phyloP scores from a whole-genome alignment of 257 asterid species.

The Solanum chmielewskii region DNA sequence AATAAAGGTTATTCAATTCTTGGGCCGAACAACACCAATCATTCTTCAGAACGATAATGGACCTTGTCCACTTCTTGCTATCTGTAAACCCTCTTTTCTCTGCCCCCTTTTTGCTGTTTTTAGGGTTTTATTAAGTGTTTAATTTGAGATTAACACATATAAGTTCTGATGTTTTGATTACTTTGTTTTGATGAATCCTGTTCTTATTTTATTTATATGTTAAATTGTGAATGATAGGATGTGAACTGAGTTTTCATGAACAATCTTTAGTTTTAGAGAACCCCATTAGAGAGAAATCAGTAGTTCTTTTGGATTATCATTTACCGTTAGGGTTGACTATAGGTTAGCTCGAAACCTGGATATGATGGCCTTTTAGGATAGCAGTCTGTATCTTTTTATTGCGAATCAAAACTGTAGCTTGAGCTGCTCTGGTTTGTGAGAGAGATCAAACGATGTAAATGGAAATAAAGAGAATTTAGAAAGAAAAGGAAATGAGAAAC shows the following conservation, averaged over 20 bases:
- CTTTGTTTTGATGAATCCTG: not conserved
- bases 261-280: not conserved
- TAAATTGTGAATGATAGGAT: not conserved
- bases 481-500: not conserved
- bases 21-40: conserved; percentile 71
- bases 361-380: not conserved
- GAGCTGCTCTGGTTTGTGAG: not conserved
- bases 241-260: not conserved
- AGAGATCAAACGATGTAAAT: not conserved
- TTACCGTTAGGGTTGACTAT: not conserved
- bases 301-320: not conserved
- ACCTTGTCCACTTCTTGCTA: conserved; percentile 97
- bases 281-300: not conserved
- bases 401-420: not conserved
- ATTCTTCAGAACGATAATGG: conserved; percentile 95
- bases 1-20: conserved; percentile 68
- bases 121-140: conserved; percentile 15
- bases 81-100: conserved; percentile 34
- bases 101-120: not conserved
- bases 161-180: not conserved
- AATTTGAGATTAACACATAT: not conserved
- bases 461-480: not conserved
- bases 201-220: not conserved
- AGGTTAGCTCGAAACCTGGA: not conserved
- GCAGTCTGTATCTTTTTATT: not conserved